Evolutionary conservation across 306 rosid species (phyloP).

Genomic region (Betula pendula): DNA sequence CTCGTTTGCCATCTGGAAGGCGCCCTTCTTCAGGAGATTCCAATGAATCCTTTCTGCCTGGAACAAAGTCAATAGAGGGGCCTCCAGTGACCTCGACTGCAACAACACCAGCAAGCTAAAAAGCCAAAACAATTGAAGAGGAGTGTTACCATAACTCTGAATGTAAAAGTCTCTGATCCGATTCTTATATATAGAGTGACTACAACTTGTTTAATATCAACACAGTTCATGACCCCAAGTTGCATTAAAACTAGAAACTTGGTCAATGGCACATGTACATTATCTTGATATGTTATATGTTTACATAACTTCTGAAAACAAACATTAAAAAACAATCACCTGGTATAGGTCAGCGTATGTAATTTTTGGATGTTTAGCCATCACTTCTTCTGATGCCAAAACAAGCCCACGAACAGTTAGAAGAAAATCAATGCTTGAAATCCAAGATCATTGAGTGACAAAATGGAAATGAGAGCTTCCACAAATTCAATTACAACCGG

Average conservation of each 20-base stretch:
- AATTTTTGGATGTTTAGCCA: constrained; percentile 59
- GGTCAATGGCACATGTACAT: too few relatives aligned
- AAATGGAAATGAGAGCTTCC: not conserved
- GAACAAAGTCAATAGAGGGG: constrained; percentile 69
- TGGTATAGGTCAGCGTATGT: constrained; percentile 83
- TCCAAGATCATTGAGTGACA: not conserved
- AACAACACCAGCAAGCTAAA: constrained; percentile 90
- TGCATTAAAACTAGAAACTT: not conserved
- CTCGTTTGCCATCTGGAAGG: constrained; percentile 81
- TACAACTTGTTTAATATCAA: not conserved
- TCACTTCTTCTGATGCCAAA: constrained; percentile 62
- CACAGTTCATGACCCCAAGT: not conserved
- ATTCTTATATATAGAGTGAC: not conserved
- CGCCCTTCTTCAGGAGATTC: constrained; percentile 69
- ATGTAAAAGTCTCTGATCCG: not conserved
- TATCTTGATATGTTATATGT: not conserved
- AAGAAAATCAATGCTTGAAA: not conserved
- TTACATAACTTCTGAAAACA: not conserved
- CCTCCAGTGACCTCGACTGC: constrained; percentile 93
- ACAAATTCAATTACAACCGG: not conserved
- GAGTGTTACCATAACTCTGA: constrained; percentile 12
- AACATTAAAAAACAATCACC: constrained; percentile 38
- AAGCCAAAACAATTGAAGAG: constrained; percentile 10
- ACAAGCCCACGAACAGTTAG: constrained; percentile 18
- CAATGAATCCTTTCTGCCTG: constrained; percentile 83